These are phyloP conservation scores for Avicennia marina DNA, from an alignment of 257 asterid genomes.

Conservation along the genomic window DNA sequence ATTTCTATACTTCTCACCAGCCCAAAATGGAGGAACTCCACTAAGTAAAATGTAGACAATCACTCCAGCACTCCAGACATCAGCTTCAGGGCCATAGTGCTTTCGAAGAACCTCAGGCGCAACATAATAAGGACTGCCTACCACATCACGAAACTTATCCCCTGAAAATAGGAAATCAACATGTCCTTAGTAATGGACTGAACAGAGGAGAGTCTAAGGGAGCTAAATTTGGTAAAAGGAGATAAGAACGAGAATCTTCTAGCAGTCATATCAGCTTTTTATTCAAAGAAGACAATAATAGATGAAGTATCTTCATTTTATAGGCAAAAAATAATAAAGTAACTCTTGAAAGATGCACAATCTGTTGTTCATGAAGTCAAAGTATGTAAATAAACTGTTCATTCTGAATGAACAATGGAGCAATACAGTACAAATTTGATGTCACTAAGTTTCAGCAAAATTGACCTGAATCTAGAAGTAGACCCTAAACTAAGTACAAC, in stretches of 20 bases:
- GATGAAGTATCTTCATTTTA: not conserved
- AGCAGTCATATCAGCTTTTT: too few relatives aligned
- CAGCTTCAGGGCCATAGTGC: slow-evolving; percentile 90
- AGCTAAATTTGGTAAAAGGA: not conserved
- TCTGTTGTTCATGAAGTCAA: too few relatives aligned
- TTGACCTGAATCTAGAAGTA: too few relatives aligned
- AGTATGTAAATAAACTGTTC: too few relatives aligned
- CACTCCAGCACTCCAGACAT: slow-evolving; percentile 98
- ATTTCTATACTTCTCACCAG: slow-evolving; percentile 50
- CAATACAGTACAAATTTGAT: too few relatives aligned
- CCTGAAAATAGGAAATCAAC: slow-evolving; percentile 39
- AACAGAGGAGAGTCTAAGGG: not conserved
- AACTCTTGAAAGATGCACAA: too few relatives aligned
- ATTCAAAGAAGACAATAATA: too few relatives aligned
- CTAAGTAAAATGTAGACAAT: slow-evolving; percentile 87
- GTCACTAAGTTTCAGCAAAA: too few relatives aligned
- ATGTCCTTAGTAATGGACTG: not conserved
- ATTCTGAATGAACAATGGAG: too few relatives aligned
- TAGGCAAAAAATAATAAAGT: too few relatives aligned
- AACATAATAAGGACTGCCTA: slow-evolving; percentile 95
- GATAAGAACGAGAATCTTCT: not conserved
- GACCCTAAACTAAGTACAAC: too few relatives aligned
- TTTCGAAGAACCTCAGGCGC: slow-evolving; percentile 94
- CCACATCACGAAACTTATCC: slow-evolving; percentile 73
- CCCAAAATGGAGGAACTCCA: slow-evolving; percentile 99